Percentiles rank a stretch among this genome's conserved stretches.
Evolutionary conservation across 31 red algal species (phyloP).

Genomic region (Odonthalia washingtoniensis): DNA sequence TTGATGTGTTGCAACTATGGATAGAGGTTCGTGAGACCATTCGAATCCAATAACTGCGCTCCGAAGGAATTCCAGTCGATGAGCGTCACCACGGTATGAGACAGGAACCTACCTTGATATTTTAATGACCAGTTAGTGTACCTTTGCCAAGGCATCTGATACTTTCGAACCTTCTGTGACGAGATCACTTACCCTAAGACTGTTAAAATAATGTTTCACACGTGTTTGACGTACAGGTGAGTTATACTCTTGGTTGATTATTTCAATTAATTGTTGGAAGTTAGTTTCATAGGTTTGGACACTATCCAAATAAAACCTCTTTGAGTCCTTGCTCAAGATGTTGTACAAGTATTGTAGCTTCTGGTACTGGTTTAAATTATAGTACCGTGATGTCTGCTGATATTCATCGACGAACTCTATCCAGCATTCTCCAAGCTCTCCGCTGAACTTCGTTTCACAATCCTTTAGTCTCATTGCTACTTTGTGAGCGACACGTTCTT

Average conservation of each 20-base stretch:
- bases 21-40: not conserved
- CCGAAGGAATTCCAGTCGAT: not conserved
- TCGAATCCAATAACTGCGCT: not conserved
- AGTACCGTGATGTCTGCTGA: not conserved
- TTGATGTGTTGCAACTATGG: not conserved
- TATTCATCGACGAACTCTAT: not conserved
- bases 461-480: not conserved
- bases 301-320: not conserved
- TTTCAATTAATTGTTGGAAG: not conserved
- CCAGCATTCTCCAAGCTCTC: not conserved
- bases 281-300: not conserved
- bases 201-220: not conserved
- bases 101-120: not conserved
- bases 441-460: not conserved
- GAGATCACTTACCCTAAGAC: not conserved
- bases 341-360: not conserved
- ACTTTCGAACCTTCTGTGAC: not conserved
- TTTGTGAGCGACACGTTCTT: not conserved
- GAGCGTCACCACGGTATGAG: not conserved
- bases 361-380: no score
- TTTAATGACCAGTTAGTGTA: not conserved
- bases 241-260: not conserved
- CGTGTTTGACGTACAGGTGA: not conserved
- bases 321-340: not conserved
- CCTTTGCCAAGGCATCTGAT: not conserved